phyloP scores from a whole-genome alignment of 2,329 filamentous ascomycete species.

The Aureobasidium sp. region DNA sequence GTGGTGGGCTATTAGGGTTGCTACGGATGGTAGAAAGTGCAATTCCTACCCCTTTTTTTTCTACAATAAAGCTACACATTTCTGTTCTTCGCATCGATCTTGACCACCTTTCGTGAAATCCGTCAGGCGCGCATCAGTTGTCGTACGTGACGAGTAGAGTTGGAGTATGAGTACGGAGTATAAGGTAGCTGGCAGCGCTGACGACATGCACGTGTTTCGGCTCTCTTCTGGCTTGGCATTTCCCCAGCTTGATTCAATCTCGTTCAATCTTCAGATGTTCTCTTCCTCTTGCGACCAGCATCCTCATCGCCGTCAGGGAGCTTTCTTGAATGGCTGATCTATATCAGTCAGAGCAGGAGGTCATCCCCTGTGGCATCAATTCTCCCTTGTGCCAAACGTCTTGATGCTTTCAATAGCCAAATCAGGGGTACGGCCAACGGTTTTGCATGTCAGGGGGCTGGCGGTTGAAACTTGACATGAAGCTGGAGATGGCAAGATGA shows the following conservation, averaged over 20 bases:
- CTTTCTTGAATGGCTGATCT: not conserved
- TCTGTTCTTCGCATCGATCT: not conserved
- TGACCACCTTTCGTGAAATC: not conserved
- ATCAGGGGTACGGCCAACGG: slow-evolving; percentile 8
- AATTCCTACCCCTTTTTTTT: not conserved
- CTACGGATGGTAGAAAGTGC: not conserved
- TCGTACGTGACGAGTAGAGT: too few relatives aligned
- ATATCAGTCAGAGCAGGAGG: not conserved
- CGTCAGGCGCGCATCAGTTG: not conserved
- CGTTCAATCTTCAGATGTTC: not conserved
- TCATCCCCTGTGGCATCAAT: not conserved
- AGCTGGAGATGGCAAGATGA: slow-evolving; percentile 1
- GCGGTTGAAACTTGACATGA: slow-evolving; percentile 13
- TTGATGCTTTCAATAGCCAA: not conserved
- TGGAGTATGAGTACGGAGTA: too few relatives aligned
- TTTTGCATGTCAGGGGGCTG: slow-evolving; percentile 4
- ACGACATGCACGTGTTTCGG: not conserved
- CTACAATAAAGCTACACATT: not conserved
- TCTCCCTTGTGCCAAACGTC: not conserved
- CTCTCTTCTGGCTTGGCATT: not conserved
- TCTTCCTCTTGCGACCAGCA: not conserved
- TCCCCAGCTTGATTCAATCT: not conserved
- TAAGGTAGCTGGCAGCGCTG: not conserved
- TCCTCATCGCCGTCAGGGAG: not conserved
- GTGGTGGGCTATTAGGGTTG: not conserved